A percentile compares a stretch with the other conserved stretches of the same genome.
phyloP scores from a whole-genome alignment of 192 early-diverging fungal genomes.

The Cladochytrium replicatum region DNA sequence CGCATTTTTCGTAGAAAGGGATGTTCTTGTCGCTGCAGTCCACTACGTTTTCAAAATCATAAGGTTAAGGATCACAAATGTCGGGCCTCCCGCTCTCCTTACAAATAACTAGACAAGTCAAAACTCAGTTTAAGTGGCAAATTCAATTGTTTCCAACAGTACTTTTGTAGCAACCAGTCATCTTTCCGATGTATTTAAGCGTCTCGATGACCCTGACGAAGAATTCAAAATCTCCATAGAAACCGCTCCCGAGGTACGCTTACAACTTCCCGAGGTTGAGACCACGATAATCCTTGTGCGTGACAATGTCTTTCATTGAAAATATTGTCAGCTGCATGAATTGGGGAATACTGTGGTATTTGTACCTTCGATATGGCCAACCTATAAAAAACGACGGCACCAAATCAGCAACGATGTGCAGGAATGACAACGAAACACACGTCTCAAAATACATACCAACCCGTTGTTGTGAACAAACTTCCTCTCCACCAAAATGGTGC shows the following conservation, averaged over 20 bases:
- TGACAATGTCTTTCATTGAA: constrained; percentile 49
- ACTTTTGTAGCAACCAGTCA: constrained; percentile 85
- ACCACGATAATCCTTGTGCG: constrained; percentile 37
- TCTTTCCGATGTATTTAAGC: constrained; percentile 62
- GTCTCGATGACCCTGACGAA: constrained; percentile 80
- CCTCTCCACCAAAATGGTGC: constrained; percentile 79
- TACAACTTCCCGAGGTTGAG: constrained; percentile 39
- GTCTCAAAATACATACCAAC: constrained; percentile 36
- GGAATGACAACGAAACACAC: constrained; percentile 2
- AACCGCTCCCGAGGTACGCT: no score
- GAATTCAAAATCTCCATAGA: neutral
- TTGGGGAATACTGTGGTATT: no score
- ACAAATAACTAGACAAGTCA: constrained; percentile 50
- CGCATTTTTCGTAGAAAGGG: constrained; percentile 88
- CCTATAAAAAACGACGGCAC: constrained; percentile 36
- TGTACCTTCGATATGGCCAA: constrained; percentile 87
- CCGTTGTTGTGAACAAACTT: constrained; percentile 81
- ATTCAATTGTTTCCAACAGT: no score
- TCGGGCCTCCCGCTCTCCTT: no score
- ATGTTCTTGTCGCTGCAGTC: constrained; percentile 66
- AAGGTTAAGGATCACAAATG: no score
- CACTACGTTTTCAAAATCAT: no score
- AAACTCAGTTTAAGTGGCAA: constrained; percentile 37
- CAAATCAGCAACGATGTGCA: no score
- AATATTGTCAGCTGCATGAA: no score